Evolutionary conservation across 192 early-diverging fungal species (phyloP).

Genomic region (Podila verticillata): DNA sequence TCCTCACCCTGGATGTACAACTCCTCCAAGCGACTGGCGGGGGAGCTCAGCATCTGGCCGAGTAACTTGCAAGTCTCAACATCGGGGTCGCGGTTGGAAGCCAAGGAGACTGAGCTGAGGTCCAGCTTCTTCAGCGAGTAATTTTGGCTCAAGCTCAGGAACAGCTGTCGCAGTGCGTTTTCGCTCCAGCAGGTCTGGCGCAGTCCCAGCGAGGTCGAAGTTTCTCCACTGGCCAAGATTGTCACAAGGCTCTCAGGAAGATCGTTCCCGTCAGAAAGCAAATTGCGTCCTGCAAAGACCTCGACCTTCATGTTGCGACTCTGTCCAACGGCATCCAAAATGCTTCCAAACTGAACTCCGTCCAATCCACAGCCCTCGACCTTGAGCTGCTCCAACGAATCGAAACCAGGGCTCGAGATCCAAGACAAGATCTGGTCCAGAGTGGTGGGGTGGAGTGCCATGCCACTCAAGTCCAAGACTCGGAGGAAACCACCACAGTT

Average conservation of each 20-base stretch:
- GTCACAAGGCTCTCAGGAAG: slow-evolving; percentile 52
- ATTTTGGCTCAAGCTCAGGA: slow-evolving; percentile 55
- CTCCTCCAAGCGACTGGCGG: slow-evolving; percentile 46
- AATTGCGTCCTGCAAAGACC: slow-evolving; percentile 48
- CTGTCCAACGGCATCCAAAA: slow-evolving; percentile 51
- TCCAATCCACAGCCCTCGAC: slow-evolving; percentile 55
- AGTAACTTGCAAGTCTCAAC: slow-evolving; percentile 54
- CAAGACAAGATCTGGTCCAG: slow-evolving; percentile 41
- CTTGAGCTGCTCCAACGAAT: slow-evolving; percentile 38
- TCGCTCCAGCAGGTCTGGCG: slow-evolving; percentile 60
- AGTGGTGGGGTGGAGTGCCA: slow-evolving; percentile 41
- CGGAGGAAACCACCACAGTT: slow-evolving; percentile 36
- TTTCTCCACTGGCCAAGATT: slow-evolving; percentile 48
- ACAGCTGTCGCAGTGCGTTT: slow-evolving; percentile 53
- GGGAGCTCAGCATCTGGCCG: slow-evolving; percentile 42
- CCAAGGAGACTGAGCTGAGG: slow-evolving; percentile 46
- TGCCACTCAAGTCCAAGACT: slow-evolving; percentile 30
- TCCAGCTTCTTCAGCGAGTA: slow-evolving; percentile 51
- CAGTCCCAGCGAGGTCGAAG: slow-evolving; percentile 51
- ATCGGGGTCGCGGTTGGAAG: slow-evolving; percentile 32
- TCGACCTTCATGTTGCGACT: slow-evolving; percentile 48
- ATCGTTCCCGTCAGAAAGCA: slow-evolving; percentile 50
- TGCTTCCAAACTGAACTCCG: slow-evolving; percentile 49
- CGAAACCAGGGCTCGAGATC: slow-evolving; percentile 37
- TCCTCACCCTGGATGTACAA: slow-evolving; percentile 43